Evolutionary conservation across 495 filamentous ascomycete genomes (phyloP).

Genomic region (Aspergillus nanangensis): DNA sequence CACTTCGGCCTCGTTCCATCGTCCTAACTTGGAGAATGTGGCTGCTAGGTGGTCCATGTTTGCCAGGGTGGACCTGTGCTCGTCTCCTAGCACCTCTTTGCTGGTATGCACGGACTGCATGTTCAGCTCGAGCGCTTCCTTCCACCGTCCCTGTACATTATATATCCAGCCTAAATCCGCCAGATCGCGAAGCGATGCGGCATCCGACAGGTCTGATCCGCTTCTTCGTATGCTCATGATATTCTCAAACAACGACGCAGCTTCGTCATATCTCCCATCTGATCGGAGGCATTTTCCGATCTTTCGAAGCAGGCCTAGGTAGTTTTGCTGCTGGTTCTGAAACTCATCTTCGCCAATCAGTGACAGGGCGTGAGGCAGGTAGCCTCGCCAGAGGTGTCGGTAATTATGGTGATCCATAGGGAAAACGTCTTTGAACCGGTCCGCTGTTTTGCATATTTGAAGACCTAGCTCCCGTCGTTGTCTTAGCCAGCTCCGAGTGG

Average conservation of each 20-base stretch:
- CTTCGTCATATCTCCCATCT: conserved; percentile 15
- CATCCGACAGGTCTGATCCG: conserved; percentile 17
- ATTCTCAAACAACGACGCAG: conserved; percentile 14
- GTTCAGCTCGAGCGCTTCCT: conserved; percentile 26
- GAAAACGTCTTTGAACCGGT: conserved; percentile 16
- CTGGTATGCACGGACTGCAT: conserved; percentile 9
- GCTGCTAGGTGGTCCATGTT: conserved; percentile 26
- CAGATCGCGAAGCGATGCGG: conserved; percentile 22
- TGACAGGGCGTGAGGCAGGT: conserved; percentile 21
- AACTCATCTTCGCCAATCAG: conserved; percentile 3
- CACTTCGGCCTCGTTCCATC: conserved; percentile 30
- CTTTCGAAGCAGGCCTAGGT: background rate
- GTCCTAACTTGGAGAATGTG: conserved; percentile 23
- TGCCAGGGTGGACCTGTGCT: conserved; percentile 18
- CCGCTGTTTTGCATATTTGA: conserved; percentile 8
- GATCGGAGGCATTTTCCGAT: conserved; percentile 1
- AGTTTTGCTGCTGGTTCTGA: background rate
- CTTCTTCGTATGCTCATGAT: conserved; percentile 8
- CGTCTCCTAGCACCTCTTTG: background rate
- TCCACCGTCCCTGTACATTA: conserved; percentile 27
- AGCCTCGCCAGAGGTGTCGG: conserved; percentile 19
- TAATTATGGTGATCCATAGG: conserved; percentile 16
- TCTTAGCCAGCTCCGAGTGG: conserved; percentile 28
- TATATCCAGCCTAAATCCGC: conserved; percentile 18
- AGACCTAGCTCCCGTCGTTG: conserved; percentile 5